These are phyloP conservation scores for Colletotrichum melonis DNA, from an alignment of 2,329 filamentous ascomycete species.

Conservation along the genomic window DNA sequence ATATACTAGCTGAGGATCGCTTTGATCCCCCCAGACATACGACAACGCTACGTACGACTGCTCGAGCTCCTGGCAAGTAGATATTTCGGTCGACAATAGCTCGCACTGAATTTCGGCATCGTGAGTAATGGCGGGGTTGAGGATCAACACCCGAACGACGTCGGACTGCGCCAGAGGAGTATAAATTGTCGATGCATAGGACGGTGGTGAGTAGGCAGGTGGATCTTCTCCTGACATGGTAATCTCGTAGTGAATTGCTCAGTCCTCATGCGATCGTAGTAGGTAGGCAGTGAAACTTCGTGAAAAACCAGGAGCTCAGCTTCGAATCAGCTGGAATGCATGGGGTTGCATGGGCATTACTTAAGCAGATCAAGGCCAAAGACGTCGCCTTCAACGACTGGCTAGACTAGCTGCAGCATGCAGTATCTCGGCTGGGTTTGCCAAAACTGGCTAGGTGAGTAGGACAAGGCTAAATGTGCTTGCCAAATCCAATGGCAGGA, in stretches of 20 bases:
- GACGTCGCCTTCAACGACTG: no score
- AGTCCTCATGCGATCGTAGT: neutral
- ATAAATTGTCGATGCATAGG: neutral
- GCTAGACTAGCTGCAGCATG: neutral
- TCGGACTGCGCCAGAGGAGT: neutral
- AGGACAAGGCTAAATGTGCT: neutral
- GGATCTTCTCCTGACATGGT: neutral
- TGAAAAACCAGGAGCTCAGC: neutral
- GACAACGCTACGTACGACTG: neutral
- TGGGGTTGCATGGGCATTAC: neutral
- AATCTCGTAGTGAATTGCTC: neutral
- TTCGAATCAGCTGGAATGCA: neutral
- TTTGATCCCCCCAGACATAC: neutral
- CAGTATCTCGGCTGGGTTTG: neutral
- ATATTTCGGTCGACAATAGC: neutral
- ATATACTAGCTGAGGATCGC: neutral
- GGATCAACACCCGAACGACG: neutral
- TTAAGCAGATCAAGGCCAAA: neutral
- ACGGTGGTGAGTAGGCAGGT: neutral
- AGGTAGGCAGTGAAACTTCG: neutral
- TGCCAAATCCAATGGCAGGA: no score
- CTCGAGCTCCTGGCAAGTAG: neutral
- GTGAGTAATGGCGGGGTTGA: neutral
- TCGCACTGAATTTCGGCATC: neutral
- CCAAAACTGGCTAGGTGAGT: neutral